These are phyloP conservation scores for Suillus tomentosus DNA, from an alignment of 768 basidiomycete genomes.

Conservation along the genomic window DNA sequence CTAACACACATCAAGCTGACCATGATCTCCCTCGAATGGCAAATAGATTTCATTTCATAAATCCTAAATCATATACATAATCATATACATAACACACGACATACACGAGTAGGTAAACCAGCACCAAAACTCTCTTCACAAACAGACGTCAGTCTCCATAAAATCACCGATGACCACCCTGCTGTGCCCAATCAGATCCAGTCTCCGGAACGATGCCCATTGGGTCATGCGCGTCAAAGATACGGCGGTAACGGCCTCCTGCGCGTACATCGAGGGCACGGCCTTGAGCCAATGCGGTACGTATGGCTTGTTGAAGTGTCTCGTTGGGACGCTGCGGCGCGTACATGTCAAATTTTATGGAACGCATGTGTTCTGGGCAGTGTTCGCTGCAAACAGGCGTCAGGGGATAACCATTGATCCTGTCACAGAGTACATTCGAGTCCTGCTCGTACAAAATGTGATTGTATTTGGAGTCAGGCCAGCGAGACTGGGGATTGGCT, in stretches of 20 bases:
- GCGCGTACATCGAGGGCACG: slow-evolving; percentile 16
- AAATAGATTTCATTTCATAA: not conserved
- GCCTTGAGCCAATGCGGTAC: slow-evolving; percentile 11
- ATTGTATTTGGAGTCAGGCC: not conserved
- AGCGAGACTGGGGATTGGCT: not conserved
- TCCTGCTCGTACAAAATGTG: slow-evolving; percentile 2
- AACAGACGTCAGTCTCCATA: not conserved
- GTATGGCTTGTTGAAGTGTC: slow-evolving; percentile 2
- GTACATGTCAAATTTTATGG: slow-evolving; percentile 16
- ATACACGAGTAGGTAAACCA: not conserved
- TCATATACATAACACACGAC: not conserved
- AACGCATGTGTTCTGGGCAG: slow-evolving; percentile 9
- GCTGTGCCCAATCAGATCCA: slow-evolving; percentile 10
- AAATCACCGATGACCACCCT: not conserved
- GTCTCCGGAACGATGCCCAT: slow-evolving; percentile 15
- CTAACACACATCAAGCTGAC: not conserved
- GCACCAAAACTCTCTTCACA: not conserved
- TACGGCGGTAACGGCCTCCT: slow-evolving; percentile 11
- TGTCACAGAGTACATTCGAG: not conserved
- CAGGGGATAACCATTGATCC: slow-evolving; percentile 8
- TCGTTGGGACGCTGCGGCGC: not conserved
- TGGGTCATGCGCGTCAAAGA: slow-evolving; percentile 5
- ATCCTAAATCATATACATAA: not conserved
- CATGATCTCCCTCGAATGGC: not conserved
- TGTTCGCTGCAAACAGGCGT: slow-evolving; percentile 3